Evolutionary conservation across 2,329 filamentous ascomycete species (phyloP), one percentile per base, ranked within the genome.

Genomic region (Nannizziopsis arthrosporioides): DNA sequence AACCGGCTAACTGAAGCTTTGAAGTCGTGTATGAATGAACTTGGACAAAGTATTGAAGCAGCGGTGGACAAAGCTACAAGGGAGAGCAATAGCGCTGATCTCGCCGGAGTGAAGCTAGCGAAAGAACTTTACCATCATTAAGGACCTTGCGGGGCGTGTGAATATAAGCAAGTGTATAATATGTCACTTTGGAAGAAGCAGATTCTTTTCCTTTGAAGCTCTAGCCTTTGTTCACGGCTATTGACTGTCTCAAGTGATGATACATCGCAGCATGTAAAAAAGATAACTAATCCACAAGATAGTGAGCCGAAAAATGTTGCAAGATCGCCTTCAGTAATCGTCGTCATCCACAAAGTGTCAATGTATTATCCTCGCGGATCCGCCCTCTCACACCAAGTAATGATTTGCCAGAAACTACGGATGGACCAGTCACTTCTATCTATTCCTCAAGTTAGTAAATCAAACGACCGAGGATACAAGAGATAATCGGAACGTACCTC

Each of bases 351-450:
- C 11, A 68, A 78, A 31, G 81, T 75, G 17, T 12, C 58, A 93
- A 63, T 1, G 85, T 89, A 61, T 85, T 79, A 63, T 93, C 86
- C 39, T 81, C 73, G 42, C 78, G 73, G 56, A 92, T 79, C 48
- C 67, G 77, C 34, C 78, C 85, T 42, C 74, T 66, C 9, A 82
- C 73, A 3, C 82, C 80, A 22, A 90, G 64, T 5, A 72, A 71
- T 0, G 76, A 76, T 63, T 84, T 78, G 5, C 73, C 75, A 37
- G 81, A 82, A 44, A 79, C 77, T 11, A 94, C 86, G 39, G 80
- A 79, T 10, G 85, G 84, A 1, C 87, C 87, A 31, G 73, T 73
- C 2, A 83, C 83, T 34, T 81, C 69, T 56, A 94, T 79, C 78
- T 87, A 49, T 36, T n/a, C 5, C 39, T 41, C 47, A 10, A 30